Conservation (phyloP, 768 basidiomycete species). For the Phylloporus arenicola region DNA sequence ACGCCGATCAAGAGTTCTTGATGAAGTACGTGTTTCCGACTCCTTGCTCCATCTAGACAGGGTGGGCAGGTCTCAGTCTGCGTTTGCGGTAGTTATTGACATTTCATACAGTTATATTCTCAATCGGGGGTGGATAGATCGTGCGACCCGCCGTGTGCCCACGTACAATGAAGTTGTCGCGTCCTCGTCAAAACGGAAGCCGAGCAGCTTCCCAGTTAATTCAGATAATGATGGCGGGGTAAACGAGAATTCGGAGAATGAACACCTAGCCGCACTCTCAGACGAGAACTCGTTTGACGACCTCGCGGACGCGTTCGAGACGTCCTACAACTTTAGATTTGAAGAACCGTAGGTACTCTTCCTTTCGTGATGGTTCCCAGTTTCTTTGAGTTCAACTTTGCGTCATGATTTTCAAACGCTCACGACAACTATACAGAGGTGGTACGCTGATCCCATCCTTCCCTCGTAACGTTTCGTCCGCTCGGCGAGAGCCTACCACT, state of each 20-base stretch:
- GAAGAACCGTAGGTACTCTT: conserved; percentile 77
- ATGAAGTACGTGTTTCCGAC: conserved; percentile 59
- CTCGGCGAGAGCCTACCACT: conserved; percentile 68
- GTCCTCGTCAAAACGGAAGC: conserved; percentile 29
- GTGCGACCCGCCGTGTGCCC: conserved; percentile 63
- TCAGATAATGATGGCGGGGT: conserved; percentile 13
- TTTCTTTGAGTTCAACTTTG: too few species aligned
- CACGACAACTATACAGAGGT: conserved; percentile 39
- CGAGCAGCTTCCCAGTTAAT: conserved; percentile 10
- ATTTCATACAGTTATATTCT: conserved; percentile 72
- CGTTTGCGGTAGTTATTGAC: background rate
- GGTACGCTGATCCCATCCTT: conserved; percentile 63
- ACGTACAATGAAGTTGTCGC: conserved; percentile 78
- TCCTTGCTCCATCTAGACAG: background rate
- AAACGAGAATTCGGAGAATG: conserved; percentile 9
- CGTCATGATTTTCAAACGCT: background rate
- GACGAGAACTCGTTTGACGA: conserved; percentile 85
- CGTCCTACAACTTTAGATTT: conserved; percentile 96
- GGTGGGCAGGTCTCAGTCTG: too few species aligned
- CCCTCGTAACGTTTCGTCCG: conserved; percentile 66
- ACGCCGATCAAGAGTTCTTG: conserved; percentile 81
- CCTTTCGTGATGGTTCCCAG: background rate
- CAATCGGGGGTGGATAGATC: conserved; percentile 97
- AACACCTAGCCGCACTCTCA: conserved; percentile 32
- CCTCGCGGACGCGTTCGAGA: conserved; percentile 86